phyloP scores from a whole-genome alignment of 768 basidiomycete genomes.

The Chalciporus piperatus region DNA sequence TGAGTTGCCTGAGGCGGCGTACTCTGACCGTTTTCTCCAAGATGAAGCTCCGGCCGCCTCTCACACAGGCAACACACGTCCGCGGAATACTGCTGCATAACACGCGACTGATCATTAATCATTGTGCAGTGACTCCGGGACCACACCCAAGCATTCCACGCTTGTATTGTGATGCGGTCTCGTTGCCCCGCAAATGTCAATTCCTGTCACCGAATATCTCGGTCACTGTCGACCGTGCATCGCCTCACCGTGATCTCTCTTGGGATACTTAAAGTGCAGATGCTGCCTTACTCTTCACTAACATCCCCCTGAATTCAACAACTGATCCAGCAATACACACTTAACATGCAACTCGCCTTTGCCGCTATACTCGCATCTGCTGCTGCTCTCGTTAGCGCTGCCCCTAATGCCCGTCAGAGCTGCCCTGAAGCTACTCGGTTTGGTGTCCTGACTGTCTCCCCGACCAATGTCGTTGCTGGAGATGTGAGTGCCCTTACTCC shows the following conservation, averaged over 20 bases:
- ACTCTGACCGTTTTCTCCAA: too few relatives aligned
- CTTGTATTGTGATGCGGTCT: background rate
- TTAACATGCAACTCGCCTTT: slow-evolving; percentile 20
- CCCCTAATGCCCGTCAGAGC: slow-evolving; percentile 18
- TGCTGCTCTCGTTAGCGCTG: slow-evolving; percentile 14
- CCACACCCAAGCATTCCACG: too few relatives aligned
- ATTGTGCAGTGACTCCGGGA: too few relatives aligned
- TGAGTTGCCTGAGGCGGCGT: too few relatives aligned
- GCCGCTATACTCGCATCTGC: slow-evolving; percentile 7
- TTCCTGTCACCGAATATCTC: background rate
- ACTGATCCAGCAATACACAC: background rate
- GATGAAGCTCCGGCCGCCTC: too few relatives aligned
- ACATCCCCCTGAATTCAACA: background rate
- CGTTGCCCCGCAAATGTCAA: slow-evolving; percentile 1
- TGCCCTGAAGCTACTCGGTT: slow-evolving; percentile 23
- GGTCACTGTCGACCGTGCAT: background rate
- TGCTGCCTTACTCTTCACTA: background rate
- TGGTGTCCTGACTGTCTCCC: slow-evolving; percentile 18
- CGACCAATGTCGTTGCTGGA: slow-evolving; percentile 21
- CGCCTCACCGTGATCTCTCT: background rate
- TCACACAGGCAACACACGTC: too few relatives aligned
- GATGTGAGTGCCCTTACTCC: slow-evolving; percentile 14
- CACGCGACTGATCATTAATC: too few relatives aligned
- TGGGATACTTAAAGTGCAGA: slow-evolving; percentile 9
- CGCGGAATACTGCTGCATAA: too few relatives aligned